Evolutionary conservation across 306 rosid species (phyloP), one percentile per base, ranked within the genome.

Genomic region (Arachis stenosperma): DNA sequence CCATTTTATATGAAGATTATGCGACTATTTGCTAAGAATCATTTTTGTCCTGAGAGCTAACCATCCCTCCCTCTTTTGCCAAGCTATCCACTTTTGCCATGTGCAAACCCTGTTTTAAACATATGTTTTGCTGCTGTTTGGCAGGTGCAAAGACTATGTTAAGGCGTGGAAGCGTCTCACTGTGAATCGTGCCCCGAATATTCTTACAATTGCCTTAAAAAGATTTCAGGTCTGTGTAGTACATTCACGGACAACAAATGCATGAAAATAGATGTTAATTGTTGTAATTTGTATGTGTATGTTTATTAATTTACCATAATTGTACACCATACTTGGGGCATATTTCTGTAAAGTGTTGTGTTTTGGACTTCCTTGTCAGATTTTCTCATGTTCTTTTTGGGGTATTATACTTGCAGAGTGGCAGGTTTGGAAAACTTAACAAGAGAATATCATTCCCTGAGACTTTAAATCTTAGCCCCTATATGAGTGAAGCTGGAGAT

Each of bases 61-160:
- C 51, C 4, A 3, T 4, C 4, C 51, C 51, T 46, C 12, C 37
- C 37, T 33, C 37, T 33, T 33, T 2, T 33, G 37, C 37, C 37
- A 33, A 3, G 37, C 69, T 13, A 61, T 61, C 36, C 47, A 54
- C 61, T 56, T 63, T 55, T 69, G 11, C 80, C 44, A 40, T 46
- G 41, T 67, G 42, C 61, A 40, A 44, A 55, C 63, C 69, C 67
- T 58, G 37, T 78, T 57, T 42, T 78, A 42, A 65, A 69, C 75
- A 22, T 22, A 64, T 64, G 48, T 74, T 61, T 75, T 67, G 51
- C 60, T 74, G 50, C 73, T 81, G 22, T 70, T 80, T 80, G 80
- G 78, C 87, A 95, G 99, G 89, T 95, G 99, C 88, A 90, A 95
- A 82, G 98, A 84, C 80, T 95, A 95, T 83, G 99, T 95, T 72